These are phyloP conservation scores for Alternaria arborescens DNA, from an alignment of 2,329 filamentous ascomycete species.

Conservation along the genomic window DNA sequence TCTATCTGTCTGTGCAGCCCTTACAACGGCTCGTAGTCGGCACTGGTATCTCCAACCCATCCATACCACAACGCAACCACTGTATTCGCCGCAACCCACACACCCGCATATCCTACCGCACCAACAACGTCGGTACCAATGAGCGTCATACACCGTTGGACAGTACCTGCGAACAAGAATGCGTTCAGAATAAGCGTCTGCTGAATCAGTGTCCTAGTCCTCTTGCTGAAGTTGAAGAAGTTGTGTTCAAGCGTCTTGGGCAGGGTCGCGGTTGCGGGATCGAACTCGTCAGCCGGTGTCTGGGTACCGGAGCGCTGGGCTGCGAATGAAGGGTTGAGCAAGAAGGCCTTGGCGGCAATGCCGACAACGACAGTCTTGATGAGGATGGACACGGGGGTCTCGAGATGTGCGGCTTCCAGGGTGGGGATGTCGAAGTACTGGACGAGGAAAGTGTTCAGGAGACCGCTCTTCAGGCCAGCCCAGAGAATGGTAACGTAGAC, in stretches of 20 bases:
- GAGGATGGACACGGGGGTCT: conserved; percentile 59
- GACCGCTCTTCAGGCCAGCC: conserved; percentile 70
- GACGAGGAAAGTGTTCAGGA: conserved; percentile 74
- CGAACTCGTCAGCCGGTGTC: conserved; percentile 65
- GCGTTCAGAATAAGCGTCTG: conserved; percentile 61
- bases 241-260: conserved; percentile 76
- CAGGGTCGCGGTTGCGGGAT: conserved; percentile 71
- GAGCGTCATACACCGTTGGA: conserved; percentile 73
- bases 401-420: conserved; percentile 72
- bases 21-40: conserved; percentile 34
- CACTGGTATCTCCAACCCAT: conserved; percentile 57
- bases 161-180: conserved; percentile 62
- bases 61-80: conserved; percentile 66
- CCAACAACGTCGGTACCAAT: conserved; percentile 74
- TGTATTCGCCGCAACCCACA: conserved; percentile 75
- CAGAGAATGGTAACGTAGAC: conserved; percentile 81
- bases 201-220: conserved; percentile 68
- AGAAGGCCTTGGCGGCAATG: conserved; percentile 74
- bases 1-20: neutral
- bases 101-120: conserved; percentile 73
- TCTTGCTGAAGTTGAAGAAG: conserved; percentile 73
- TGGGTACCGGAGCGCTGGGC: conserved; percentile 58
- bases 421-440: conserved; percentile 77
- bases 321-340: conserved; percentile 75
- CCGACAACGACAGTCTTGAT: conserved; percentile 73